These are phyloP conservation scores for Nicotiana attenuata DNA, from an alignment of 257 asterid species.

Conservation along the genomic window DNA sequence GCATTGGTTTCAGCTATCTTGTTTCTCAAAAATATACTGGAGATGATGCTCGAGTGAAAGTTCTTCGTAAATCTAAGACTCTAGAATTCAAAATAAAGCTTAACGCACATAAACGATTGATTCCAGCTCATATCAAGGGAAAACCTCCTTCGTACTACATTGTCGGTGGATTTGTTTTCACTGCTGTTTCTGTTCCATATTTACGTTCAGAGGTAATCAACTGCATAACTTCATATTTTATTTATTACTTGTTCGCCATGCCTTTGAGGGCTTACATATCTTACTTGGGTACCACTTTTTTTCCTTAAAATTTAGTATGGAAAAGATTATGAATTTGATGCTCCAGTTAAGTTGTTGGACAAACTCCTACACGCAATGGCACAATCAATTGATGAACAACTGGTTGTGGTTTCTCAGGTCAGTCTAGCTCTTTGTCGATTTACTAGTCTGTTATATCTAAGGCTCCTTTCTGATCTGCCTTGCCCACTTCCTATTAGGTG, in stretches of 20 bases:
- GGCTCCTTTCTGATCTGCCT: background rate
- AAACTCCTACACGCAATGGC: constrained; percentile 23
- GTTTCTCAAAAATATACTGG: constrained; percentile 27
- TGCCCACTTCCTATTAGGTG: constrained; percentile 14
- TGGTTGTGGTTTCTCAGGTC: constrained; percentile 30
- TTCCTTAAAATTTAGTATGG: constrained; percentile 19
- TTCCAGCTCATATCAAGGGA: constrained; percentile 20
- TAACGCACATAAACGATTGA: constrained; percentile 15
- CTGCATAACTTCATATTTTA: background rate
- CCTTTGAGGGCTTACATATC: background rate
- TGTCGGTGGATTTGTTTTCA: constrained; percentile 26
- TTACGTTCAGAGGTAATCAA: constrained; percentile 20
- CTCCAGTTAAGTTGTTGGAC: constrained; percentile 24
- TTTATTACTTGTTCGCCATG: background rate
- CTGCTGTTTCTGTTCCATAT: constrained; percentile 22
- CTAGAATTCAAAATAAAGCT: constrained; percentile 17
- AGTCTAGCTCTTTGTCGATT: background rate
- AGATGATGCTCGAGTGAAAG: constrained; percentile 20
- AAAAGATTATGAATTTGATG: constrained; percentile 21
- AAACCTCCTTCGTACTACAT: constrained; percentile 25
- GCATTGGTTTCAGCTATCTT: constrained; percentile 27
- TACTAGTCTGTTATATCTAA: background rate
- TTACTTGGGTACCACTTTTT: background rate
- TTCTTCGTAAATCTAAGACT: constrained; percentile 22
- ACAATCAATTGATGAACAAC: constrained; percentile 23